A percentile compares a stretch with the other conserved stretches of the same genome.
These are phyloP conservation scores for Delonix regia DNA, from an alignment of 306 rosid species.

Conservation along the genomic window DNA sequence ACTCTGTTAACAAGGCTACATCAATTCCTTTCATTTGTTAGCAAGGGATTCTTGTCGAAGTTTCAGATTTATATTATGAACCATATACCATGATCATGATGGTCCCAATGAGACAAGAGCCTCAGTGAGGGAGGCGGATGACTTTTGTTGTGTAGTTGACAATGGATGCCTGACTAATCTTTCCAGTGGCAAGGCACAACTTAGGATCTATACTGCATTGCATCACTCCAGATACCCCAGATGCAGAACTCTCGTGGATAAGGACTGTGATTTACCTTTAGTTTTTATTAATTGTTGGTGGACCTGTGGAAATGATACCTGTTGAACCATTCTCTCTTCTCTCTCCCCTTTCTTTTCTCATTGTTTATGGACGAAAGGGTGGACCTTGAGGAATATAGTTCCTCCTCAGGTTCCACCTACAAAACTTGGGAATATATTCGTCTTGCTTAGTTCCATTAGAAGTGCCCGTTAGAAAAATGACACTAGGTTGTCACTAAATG, in stretches of 20 bases:
- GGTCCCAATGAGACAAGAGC: background rate
- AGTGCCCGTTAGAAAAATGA: no score
- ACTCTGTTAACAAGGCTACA: background rate
- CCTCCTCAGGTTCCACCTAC: background rate
- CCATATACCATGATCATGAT: no score
- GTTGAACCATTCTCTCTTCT: background rate
- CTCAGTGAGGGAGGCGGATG: background rate
- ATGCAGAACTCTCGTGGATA: background rate
- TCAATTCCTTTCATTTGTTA: background rate
- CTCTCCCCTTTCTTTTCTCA: background rate
- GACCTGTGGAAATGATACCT: background rate
- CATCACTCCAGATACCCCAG: no score
- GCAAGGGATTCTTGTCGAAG: background rate
- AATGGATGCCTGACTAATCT: no score
- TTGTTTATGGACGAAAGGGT: background rate
- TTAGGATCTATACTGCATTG: no score
- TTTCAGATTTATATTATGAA: no score
- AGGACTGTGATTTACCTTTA: no score
- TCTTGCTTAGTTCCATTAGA: background rate
- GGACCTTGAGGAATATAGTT: background rate
- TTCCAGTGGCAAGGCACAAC: no score
- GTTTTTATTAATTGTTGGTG: conserved; percentile 1
- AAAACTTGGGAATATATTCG: background rate
- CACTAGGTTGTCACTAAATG: no score
- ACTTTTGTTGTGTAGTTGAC: no score